Percentiles rank a stretch among this genome's conserved stretches.
Conservation (phyloP, 176 grass and related monocot species). For the Zea luxurians region DNA sequence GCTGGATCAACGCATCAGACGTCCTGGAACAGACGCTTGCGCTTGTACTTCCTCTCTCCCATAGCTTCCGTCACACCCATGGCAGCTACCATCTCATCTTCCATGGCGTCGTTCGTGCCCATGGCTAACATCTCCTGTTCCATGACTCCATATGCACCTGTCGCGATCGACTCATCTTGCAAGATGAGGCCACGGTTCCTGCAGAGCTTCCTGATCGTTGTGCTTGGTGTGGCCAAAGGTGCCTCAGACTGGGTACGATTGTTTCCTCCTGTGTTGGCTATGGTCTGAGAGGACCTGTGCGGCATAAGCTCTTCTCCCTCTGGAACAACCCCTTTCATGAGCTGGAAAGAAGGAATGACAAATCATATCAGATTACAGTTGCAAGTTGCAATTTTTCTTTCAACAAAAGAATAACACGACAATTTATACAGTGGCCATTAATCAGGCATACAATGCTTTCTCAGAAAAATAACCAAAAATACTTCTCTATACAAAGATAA, state of each 20-base stretch:
- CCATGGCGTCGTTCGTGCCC: neutral
- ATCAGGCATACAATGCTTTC: neutral
- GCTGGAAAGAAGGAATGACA: slow-evolving; percentile 22
- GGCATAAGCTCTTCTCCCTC: slow-evolving; percentile 42
- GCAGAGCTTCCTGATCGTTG: slow-evolving; percentile 56
- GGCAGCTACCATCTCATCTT: neutral
- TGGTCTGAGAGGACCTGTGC: neutral
- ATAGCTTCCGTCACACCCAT: too few species aligned
- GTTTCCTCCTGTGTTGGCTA: neutral
- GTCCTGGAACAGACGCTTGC: slow-evolving; percentile 45
- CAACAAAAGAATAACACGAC: neutral
- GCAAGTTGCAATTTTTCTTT: neutral
- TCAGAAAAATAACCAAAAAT: neutral
- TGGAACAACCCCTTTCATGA: slow-evolving; percentile 60
- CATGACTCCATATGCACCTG: neutral
- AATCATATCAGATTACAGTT: neutral
- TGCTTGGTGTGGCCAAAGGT: neutral
- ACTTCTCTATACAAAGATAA: neutral
- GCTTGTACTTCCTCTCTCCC: slow-evolving; percentile 36
- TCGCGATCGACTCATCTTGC: slow-evolving; percentile 32
- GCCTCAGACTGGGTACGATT: neutral
- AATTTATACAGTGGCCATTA: too few species aligned
- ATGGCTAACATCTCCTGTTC: neutral
- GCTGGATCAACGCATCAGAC: neutral
- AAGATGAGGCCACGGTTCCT: slow-evolving; percentile 62